These are phyloP conservation scores for Schizosaccharomyces japonicus DNA, from an alignment of 805 yeast species.

Conservation along the genomic window DNA sequence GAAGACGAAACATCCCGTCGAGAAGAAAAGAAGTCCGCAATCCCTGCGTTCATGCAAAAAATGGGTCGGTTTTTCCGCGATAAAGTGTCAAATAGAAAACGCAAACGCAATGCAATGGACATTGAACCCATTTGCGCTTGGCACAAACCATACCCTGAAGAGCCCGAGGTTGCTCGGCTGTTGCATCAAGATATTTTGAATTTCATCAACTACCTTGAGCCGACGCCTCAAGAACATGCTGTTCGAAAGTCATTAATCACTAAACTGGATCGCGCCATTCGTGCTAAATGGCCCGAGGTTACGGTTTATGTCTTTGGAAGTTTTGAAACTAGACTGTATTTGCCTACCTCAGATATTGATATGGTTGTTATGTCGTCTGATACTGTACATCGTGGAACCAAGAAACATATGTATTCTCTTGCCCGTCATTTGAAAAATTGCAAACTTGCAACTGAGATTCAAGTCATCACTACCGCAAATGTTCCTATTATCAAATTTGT, in stretches of 20 bases:
- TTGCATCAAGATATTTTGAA: slow-evolving; percentile 64
- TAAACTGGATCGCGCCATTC: slow-evolving; percentile 29
- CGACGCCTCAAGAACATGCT: slow-evolving; percentile 47
- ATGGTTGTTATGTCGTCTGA: slow-evolving; percentile 53
- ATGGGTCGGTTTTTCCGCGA: not conserved
- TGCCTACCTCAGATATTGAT: slow-evolving; percentile 91
- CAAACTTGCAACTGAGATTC: slow-evolving; percentile 38
- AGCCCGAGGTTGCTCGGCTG: slow-evolving; percentile 66
- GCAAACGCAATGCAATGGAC: slow-evolving; percentile 6
- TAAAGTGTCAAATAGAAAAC: not conserved
- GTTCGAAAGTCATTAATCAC: slow-evolving; percentile 42
- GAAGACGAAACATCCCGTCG: slow-evolving; percentile 18
- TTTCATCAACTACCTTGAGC: slow-evolving; percentile 66
- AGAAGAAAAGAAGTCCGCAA: not conserved
- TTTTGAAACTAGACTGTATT: slow-evolving; percentile 71
- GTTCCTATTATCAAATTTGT: slow-evolving; percentile 86
- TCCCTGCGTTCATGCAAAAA: not conserved
- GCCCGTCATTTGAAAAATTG: slow-evolving; percentile 42
- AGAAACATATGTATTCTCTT: slow-evolving; percentile 45
- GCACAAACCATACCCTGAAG: slow-evolving; percentile 49
- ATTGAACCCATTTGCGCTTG: slow-evolving; percentile 36
- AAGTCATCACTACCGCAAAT: slow-evolving; percentile 70
- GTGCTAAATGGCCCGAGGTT: slow-evolving; percentile 49
- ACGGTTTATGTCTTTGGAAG: slow-evolving; percentile 80
- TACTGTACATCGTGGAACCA: slow-evolving; percentile 33